Evolutionary conservation across 768 basidiomycete species (phyloP).

Genomic region (Lanmaoa rubissima): DNA sequence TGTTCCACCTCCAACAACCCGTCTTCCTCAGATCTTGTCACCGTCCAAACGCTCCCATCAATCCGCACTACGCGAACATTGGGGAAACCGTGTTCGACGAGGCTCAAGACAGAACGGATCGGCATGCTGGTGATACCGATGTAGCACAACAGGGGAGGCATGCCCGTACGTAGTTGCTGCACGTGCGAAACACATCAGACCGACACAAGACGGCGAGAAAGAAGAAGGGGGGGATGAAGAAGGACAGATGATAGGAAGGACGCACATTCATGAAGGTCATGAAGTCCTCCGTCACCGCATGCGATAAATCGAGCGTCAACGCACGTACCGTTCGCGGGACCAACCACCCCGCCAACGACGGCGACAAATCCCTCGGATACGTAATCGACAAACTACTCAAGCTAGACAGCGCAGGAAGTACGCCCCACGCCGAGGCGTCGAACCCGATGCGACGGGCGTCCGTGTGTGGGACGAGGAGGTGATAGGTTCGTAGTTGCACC

Average conservation of each 20-base stretch:
- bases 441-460: constrained; percentile 59
- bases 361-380: constrained; percentile 61
- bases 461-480: constrained; percentile 42
- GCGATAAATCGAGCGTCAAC: constrained; percentile 42
- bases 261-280: constrained; percentile 42
- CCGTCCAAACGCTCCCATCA: constrained; percentile 55
- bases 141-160: constrained; percentile 53
- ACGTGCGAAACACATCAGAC: not conserved
- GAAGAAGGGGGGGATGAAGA: too few species aligned
- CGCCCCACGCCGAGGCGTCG: constrained; percentile 69
- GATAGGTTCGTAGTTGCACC: constrained; percentile 48
- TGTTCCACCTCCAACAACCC: constrained; percentile 45
- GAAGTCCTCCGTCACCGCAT: constrained; percentile 40
- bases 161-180: constrained; percentile 60
- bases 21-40: constrained; percentile 31
- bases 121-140: constrained; percentile 53
- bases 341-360: constrained; percentile 65
- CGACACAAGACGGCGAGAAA: not conserved
- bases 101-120: constrained; percentile 36
- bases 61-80: constrained; percentile 56
- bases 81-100: constrained; percentile 62
- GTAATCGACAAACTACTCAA: constrained; percentile 58
- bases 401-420: constrained; percentile 54
- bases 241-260: not conserved
- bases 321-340: constrained; percentile 54